phyloP scores from a whole-genome alignment of 2,329 filamentous ascomycete genomes.

The Chaetomium sp. region DNA sequence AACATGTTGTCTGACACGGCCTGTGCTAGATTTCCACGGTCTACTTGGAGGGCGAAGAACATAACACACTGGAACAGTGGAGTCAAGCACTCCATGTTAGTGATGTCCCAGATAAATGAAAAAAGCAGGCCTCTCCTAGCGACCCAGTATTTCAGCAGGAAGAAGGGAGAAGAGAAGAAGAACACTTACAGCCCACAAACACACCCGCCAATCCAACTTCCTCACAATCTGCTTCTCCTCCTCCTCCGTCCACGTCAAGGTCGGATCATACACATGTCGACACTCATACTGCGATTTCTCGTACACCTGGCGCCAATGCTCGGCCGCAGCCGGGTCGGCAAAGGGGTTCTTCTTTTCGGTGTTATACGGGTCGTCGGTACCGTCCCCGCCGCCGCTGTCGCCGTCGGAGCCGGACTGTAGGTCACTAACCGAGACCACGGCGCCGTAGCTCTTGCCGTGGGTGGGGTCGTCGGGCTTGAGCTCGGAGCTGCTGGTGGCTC shows the following conservation, averaged over 20 bases:
- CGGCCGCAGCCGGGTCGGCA: conserved; percentile 12
- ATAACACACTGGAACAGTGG: conserved; percentile 40
- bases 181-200: conserved; percentile 33
- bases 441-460: too few species aligned
- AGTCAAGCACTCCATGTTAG: too few species aligned
- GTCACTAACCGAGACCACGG: too few species aligned
- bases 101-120: too few species aligned
- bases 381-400: too few species aligned
- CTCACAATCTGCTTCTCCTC: conserved; percentile 35
- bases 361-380: too few species aligned
- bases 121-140: too few species aligned
- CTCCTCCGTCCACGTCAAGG: conserved; percentile 18
- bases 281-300: conserved; percentile 15
- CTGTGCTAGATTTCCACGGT: conserved; percentile 53
- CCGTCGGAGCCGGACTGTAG: too few species aligned
- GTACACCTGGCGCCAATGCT: conserved; percentile 17
- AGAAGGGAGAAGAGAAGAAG: too few species aligned
- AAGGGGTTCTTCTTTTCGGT: conserved; percentile 13
- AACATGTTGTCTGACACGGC: conserved; percentile 57
- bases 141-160: too few species aligned
- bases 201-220: conserved; percentile 37
- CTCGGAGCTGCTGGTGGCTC: too few species aligned
- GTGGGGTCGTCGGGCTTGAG: too few species aligned
- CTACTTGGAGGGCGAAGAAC: conserved; percentile 56
- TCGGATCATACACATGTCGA: conserved; percentile 13